Percentiles rank a stretch among this genome's conserved stretches.
Evolutionary conservation across 108 stramenopile genomes (phyloP).

Genomic region (Seminavis robusta): DNA sequence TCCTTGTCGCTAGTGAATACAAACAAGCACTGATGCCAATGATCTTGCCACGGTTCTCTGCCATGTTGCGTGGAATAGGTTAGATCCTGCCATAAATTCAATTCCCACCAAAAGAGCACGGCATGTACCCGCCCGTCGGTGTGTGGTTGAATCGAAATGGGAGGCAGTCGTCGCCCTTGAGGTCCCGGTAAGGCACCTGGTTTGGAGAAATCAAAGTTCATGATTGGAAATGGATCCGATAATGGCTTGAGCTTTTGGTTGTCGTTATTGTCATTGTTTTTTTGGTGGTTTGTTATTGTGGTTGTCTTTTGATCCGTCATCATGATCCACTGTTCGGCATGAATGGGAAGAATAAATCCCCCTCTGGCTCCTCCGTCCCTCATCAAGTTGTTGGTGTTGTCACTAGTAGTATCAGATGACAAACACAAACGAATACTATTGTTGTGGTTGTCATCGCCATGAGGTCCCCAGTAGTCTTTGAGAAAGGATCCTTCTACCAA

Average conservation of each 20-base stretch:
- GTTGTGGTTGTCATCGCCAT: no score
- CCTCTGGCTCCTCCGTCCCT: neutral
- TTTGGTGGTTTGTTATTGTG: slow-evolving; percentile 7
- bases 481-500: slow-evolving; percentile 18
- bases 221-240: slow-evolving; percentile 39
- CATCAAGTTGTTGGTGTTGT: no score
- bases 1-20: slow-evolving; percentile 49
- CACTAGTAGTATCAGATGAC: no score
- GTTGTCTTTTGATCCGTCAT: no score
- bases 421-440: no score
- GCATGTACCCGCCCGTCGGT: slow-evolving; percentile 52
- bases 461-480: slow-evolving; percentile 26
- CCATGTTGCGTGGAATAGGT: slow-evolving; percentile 29
- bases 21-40: slow-evolving; percentile 81
- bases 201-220: slow-evolving; percentile 61
- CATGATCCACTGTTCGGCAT: neutral
- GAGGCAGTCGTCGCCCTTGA: slow-evolving; percentile 27
- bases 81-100: slow-evolving; percentile 52
- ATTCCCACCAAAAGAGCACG: slow-evolving; percentile 85
- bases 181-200: slow-evolving; percentile 39
- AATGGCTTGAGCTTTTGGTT: slow-evolving; percentile 23
- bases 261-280: slow-evolving; percentile 3
- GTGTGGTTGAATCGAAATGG: slow-evolving; percentile 14
- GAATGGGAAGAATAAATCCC: neutral
- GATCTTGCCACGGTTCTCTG: slow-evolving; percentile 70